Evolutionary conservation across 2,329 filamentous ascomycete species (phyloP).

Genomic region (Cytospora chrysosperma): DNA sequence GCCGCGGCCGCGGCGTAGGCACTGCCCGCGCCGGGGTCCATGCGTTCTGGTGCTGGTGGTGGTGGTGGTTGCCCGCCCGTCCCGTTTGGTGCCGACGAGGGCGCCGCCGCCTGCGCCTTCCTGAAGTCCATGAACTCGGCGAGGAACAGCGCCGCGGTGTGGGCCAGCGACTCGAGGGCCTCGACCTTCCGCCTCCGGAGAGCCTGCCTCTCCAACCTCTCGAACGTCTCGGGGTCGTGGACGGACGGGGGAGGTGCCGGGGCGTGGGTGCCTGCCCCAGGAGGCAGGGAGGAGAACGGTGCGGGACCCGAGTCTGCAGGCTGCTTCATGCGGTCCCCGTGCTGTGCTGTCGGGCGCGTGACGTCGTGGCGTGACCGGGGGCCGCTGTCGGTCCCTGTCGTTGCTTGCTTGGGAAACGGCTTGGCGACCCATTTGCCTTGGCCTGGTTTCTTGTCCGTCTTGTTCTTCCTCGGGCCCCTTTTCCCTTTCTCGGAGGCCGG

Average conservation of each 20-base stretch:
- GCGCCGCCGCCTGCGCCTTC: background rate
- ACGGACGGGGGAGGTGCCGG: background rate
- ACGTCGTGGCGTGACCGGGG: background rate
- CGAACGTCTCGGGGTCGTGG: background rate
- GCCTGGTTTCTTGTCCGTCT: background rate
- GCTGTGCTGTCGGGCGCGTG: background rate
- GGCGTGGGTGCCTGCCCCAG: background rate
- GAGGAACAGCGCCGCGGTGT: slow-evolving; percentile 20
- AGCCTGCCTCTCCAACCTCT: slow-evolving; percentile 16
- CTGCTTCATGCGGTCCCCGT: background rate
- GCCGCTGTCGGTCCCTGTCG: background rate
- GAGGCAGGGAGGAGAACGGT: background rate
- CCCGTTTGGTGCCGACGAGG: background rate
- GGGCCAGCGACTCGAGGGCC: slow-evolving; percentile 20
- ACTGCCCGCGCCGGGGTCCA: background rate
- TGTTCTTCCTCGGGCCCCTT: slow-evolving; percentile 1
- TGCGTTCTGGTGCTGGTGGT: background rate
- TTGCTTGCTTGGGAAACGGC: background rate
- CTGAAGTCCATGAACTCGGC: slow-evolving; percentile 17
- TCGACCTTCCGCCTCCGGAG: slow-evolving; percentile 22
- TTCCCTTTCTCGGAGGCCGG: background rate
- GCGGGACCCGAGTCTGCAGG: background rate
- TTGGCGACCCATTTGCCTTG: background rate
- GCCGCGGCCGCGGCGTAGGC: slow-evolving; percentile 8
- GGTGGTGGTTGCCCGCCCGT: background rate